A percentile compares a stretch with the other conserved stretches of the same genome.
These are phyloP conservation scores for Brettanomyces naardenensis DNA, from an alignment of 805 yeast genomes.

Conservation along the genomic window DNA sequence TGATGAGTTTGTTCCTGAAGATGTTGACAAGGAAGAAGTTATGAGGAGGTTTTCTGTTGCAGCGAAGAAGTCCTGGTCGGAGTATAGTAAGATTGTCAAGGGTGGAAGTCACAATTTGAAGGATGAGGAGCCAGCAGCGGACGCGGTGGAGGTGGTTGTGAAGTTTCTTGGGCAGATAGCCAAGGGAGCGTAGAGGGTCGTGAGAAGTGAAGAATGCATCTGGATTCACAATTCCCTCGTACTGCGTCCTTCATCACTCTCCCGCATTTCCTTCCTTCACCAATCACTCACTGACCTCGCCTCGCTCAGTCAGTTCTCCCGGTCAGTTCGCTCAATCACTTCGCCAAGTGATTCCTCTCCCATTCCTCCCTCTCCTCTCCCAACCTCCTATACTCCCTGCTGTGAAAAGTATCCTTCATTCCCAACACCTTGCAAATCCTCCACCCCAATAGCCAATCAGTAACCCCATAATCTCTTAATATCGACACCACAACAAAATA, in stretches of 20 bases:
- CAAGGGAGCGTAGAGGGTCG: no score
- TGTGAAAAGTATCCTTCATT: conserved; percentile 50
- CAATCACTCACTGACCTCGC: no score
- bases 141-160: conserved; percentile 9
- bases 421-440: conserved; percentile 41
- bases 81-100: conserved; percentile 40
- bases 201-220: no score
- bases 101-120: conserved; percentile 57
- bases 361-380: conserved; percentile 18
- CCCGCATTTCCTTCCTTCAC: no score
- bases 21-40: conserved; percentile 40
- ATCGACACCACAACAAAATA: conserved; percentile 49
- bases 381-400: conserved; percentile 10
- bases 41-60: conserved; percentile 41
- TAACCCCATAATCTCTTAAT: conserved; percentile 58
- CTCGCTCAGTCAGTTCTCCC: no score
- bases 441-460: conserved; percentile 57
- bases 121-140: conserved; percentile 14
- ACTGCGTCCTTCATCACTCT: conserved; percentile 20
- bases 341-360: no score
- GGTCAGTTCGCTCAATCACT: no score
- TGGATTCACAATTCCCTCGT: conserved; percentile 43
- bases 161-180: conserved; percentile 7
- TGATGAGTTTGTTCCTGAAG: conserved; percentile 57
- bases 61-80: conserved; percentile 42